Base-by-base conservation (phyloP, 176 grass and related monocot genomes). In the Dendrocalamus sinicus region DNA sequence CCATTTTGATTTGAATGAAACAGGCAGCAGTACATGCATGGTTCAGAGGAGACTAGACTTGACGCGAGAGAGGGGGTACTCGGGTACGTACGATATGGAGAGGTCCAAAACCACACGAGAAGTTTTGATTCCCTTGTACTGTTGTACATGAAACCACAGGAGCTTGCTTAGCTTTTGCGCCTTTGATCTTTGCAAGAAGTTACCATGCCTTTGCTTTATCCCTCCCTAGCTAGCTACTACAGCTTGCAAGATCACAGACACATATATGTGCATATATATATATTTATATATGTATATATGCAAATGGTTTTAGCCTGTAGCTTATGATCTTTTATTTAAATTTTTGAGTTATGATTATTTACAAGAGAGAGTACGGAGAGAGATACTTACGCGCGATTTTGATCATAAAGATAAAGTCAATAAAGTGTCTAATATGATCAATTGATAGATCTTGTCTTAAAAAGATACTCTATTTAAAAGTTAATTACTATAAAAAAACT, bases 101-200 rank as follows among this genome's bases (percentile, higher is more conserved):
- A 14, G 59, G 50, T 16, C 77, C 19, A 63, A 53, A 72, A 89
- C 57, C 48, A 72, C 75, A 80, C 67, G 65, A 83, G 72, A 76
- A 84, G 32, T 66, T 77, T 45, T 67, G 79, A 90, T 90, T 70
- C 76, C 77, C 60, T 23, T 79, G 87, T n/a, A n/a, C n/a, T n/a
- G n/a, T n/a, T n/a, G n/a, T 84, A 81, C 87, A 88, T 82, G 91
- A 92, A 94, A 88, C 88, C 83, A 69, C 82, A 86, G 41, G 86
- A 90, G 94, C 89, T 67, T 24, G 44, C 44, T 45, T 72, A 84
- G 45, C 72, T 96, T 93, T 95, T 98, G 58, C 47, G 84, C 90
- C 97, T 99, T 99, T 99, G 92, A 92, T 96, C 92, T 94, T 96
- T 90, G 92, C 90, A 92, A 99, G 97, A 99, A 99, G 94, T 99